These are phyloP conservation scores for Rhynchosporium agropyri DNA, from an alignment of 2,329 filamentous ascomycete species.

Conservation along the genomic window DNA sequence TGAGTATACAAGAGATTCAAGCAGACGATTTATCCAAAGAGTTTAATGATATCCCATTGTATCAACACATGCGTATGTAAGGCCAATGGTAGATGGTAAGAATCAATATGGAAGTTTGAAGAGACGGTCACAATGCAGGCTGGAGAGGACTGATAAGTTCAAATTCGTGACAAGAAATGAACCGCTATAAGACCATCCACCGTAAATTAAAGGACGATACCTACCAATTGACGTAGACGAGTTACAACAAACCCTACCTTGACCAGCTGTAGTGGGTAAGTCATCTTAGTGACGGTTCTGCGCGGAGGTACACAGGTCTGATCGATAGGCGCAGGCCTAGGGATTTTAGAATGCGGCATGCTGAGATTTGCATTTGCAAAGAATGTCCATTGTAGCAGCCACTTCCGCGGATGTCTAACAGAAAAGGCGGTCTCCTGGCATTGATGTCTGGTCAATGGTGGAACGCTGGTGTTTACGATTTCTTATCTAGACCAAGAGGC, in stretches of 20 bases:
- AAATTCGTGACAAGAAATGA: conserved; percentile 21
- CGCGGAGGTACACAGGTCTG: conserved; percentile 20
- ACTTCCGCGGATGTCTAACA: conserved; percentile 28
- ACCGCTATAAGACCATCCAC: neutral
- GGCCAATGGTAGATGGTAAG: neutral
- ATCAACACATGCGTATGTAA: neutral
- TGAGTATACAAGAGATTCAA: neutral
- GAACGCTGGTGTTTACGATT: conserved; percentile 13
- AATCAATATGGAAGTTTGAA: conserved; percentile 12
- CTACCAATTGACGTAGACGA: conserved; percentile 14
- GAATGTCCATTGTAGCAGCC: conserved; percentile 16
- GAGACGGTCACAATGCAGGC: neutral
- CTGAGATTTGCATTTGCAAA: conserved; percentile 12
- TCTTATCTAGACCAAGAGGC: conserved; percentile 24
- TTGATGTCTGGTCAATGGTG: conserved; percentile 1
- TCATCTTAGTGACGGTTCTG: conserved; percentile 20
- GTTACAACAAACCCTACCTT: conserved; percentile 5
- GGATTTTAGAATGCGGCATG: conserved; percentile 24
- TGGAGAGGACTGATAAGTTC: conserved; percentile 5
- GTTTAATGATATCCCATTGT: neutral
- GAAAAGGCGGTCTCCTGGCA: conserved; percentile 1
- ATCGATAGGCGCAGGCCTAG: neutral
- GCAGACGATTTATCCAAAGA: neutral
- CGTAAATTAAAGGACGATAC: neutral
- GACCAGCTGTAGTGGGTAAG: neutral